phyloP scores from a whole-genome alignment of 805 yeast genomes.

The Candida insectalens region DNA sequence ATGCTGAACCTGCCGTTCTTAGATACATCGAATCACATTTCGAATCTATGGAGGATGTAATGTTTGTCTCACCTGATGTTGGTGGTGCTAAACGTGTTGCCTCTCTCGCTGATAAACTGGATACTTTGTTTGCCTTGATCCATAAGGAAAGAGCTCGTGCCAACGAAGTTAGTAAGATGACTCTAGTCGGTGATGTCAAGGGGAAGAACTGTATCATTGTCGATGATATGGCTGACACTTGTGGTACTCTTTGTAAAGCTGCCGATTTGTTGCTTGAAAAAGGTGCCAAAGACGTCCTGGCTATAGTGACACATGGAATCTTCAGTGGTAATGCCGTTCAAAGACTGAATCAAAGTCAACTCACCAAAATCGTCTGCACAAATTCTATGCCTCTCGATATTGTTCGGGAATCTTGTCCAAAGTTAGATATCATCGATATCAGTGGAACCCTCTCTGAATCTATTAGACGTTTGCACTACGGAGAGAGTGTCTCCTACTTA shows the following conservation, averaged over 20 bases:
- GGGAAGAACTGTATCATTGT: conserved; percentile 69
- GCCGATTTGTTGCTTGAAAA: conserved; percentile 65
- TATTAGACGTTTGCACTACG: conserved; percentile 76
- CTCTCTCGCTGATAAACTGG: conserved; percentile 68
- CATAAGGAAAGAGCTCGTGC: conserved; percentile 81
- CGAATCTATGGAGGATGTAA: conserved; percentile 49
- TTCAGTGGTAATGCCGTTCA: conserved; percentile 66
- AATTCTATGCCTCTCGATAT: conserved; percentile 74
- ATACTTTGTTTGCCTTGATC: conserved; percentile 72
- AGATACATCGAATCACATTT: conserved; percentile 56
- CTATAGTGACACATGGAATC: conserved; percentile 78
- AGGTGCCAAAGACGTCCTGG: conserved; percentile 64
- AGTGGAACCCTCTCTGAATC: conserved; percentile 73
- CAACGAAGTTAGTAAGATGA: conserved; percentile 78
- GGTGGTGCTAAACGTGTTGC: conserved; percentile 93
- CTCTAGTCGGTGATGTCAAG: conserved; percentile 74
- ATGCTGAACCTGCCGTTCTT: conserved; percentile 77
- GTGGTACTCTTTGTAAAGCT: conserved; percentile 79
- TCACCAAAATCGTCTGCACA: conserved; percentile 67
- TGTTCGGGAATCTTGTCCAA: conserved; percentile 47
- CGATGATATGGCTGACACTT: conserved; percentile 87
- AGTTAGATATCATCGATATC: conserved; percentile 60
- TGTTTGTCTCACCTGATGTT: conserved; percentile 79
- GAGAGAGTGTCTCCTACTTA: conserved; percentile 75
- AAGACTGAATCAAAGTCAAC: conserved; percentile 58